phyloP scores from a whole-genome alignment of 169 alveolate species.

The Eimeria zaria region DNA sequence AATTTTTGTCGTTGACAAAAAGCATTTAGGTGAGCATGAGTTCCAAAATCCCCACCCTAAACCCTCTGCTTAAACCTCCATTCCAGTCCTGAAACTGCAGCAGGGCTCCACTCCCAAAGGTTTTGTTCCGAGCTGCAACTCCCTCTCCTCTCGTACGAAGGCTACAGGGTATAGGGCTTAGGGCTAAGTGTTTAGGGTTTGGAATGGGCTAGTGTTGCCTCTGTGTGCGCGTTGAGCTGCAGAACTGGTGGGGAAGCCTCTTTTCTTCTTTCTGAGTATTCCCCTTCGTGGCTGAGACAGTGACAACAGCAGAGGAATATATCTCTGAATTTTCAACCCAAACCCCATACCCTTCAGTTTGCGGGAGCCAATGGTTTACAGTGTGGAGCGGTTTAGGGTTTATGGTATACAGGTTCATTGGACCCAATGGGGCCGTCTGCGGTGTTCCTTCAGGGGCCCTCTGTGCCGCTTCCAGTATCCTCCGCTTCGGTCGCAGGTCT shows the following conservation, averaged over 20 bases:
- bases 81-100: not conserved
- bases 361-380: not conserved
- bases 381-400: not conserved
- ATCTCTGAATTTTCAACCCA: not conserved
- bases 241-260: not conserved
- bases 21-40: not conserved
- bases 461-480: constrained; percentile 26
- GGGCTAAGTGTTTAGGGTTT: not conserved
- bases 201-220: not conserved
- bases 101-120: not conserved
- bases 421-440: constrained; percentile 50
- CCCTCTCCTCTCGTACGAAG: not conserved
- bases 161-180: not conserved
- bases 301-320: not conserved
- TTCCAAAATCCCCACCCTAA: not conserved
- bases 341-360: constrained; percentile 13
- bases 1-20: not conserved
- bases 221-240: not conserved
- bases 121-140: not conserved
- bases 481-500: not conserved
- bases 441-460: constrained; percentile 5
- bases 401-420: not conserved
- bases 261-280: not conserved
- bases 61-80: not conserved
- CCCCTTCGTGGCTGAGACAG: not conserved